Base-by-base conservation (phyloP, 805 yeast species). In the Candida patagonica region DNA sequence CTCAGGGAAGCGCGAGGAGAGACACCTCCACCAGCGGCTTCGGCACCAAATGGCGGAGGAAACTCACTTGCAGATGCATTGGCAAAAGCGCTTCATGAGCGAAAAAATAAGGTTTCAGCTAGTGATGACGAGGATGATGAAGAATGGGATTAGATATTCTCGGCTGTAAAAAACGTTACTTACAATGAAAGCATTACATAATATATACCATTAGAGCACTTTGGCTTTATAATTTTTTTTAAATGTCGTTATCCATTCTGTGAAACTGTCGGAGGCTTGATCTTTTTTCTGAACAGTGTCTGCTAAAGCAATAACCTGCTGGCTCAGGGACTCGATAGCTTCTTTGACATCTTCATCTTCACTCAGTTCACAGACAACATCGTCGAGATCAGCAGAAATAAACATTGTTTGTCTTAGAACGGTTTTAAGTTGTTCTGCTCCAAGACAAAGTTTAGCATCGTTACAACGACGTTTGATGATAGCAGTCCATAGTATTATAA, bases 61-160 rank as follows among this genome's bases (percentile, higher is more conserved):
- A 81, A 76, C 1, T 68, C 74, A 10, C 62, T 87, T 43, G 95
- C 95, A 1, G 94, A 84, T 59, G 95, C 95, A 0, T 64, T 87
- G 38, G 86, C 94, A 7, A 83, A 83, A 13, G 97, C 96, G 2
- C 69, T 89, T 48, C 82, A 71, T 52, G 74, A 76, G 42, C 73
- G 96, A 54, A 89, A 89, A 61, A 76, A 73, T 16, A 86, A 85
- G 58, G 94, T 89, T 6, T 71, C 83, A 1, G 74, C 70, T 15
- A 78, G 86, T 49, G 95, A 86, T 47, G 92, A 81, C 44, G 94
- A 83, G 50, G 92, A 82, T 47, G 80, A 73, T 17, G 80, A 74
- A 40, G 95, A 85, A 39, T 80, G 86, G 86, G 45, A 43, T 26
- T 45, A 36, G 20, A 6, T 13, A 26, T 16, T 5, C 15, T 33